Conservation (phyloP, 345 rosid genomes). For the Brassica incana region DNA sequence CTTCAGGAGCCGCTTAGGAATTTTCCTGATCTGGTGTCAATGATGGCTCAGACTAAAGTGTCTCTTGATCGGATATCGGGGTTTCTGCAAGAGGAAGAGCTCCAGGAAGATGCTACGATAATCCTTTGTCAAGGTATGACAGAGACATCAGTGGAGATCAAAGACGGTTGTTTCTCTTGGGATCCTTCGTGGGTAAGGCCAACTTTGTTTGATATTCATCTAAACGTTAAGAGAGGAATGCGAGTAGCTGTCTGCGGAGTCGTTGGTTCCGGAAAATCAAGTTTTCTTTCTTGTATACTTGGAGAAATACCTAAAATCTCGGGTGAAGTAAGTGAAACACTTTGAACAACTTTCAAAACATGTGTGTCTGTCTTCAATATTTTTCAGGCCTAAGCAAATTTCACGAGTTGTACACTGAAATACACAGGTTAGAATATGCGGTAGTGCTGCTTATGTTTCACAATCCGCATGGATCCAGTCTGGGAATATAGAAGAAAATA, state of each 20-base stretch:
- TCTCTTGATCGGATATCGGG: not conserved
- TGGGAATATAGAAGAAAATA: conserved; percentile 3
- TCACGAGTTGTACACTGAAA: conserved; percentile 1
- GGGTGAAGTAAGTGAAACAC: conserved; percentile 5
- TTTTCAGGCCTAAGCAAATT: not conserved
- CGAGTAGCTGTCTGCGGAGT: not conserved
- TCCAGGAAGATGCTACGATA: conserved; percentile 3
- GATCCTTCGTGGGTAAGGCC: conserved; percentile 8
- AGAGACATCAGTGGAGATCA: not conserved
- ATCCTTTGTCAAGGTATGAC: not conserved
- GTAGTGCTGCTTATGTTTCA: conserved; percentile 3
- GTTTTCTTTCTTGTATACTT: conserved; percentile 3
- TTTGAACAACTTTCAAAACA: not conserved
- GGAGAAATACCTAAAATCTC: conserved; percentile 2
- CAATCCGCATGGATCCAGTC: conserved; percentile 1
- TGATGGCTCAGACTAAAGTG: conserved; percentile 1
- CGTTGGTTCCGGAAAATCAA: not conserved
- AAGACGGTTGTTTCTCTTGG: conserved; percentile 3
- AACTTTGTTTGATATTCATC: not conserved
- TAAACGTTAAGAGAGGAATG: not conserved
- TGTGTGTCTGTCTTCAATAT: not conserved
- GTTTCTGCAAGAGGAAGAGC: conserved; percentile 4
- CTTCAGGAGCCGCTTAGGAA: conserved; percentile 6
- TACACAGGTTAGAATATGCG: conserved; percentile 9
- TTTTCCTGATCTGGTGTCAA: conserved; percentile 1